A percentile compares a stretch with the other conserved stretches of the same genome.
Evolutionary conservation across 768 basidiomycete genomes (phyloP).

Genomic region (Lanmaoa rubissima): DNA sequence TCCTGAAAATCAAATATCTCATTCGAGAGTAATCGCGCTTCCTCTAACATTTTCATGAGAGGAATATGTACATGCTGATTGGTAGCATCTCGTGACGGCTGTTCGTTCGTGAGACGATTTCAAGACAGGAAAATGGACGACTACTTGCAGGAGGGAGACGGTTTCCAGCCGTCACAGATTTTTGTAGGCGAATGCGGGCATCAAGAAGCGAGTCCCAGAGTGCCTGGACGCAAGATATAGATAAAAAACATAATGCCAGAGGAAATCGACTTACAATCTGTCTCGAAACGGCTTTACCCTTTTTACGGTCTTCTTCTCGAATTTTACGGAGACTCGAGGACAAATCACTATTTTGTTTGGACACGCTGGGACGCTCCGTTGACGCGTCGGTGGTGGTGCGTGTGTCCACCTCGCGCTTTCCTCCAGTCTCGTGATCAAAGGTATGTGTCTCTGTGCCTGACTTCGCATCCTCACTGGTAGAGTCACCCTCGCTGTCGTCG

Average conservation of each 20-base stretch:
- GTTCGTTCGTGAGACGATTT: slow-evolving; percentile 21
- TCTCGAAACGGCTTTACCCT: slow-evolving; percentile 79
- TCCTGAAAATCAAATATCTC: slow-evolving; percentile 70
- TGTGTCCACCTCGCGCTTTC: slow-evolving; percentile 9
- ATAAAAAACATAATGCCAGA: slow-evolving; percentile 3
- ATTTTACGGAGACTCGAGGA: slow-evolving; percentile 53
- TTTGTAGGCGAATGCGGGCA: slow-evolving; percentile 90
- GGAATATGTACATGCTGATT: slow-evolving; percentile 43
- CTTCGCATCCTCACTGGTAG: slow-evolving; percentile 13
- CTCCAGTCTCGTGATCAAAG: slow-evolving; percentile 13
- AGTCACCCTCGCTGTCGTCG: slow-evolving; percentile 13
- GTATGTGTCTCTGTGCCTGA: slow-evolving; percentile 15
- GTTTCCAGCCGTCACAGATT: slow-evolving; percentile 64
- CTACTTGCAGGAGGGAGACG: slow-evolving; percentile 58
- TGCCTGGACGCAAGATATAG: slow-evolving; percentile 41
- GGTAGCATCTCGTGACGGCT: slow-evolving; percentile 31
- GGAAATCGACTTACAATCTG: slow-evolving; percentile 65
- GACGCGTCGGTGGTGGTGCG: slow-evolving; percentile 15
- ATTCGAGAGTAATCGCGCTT: slow-evolving; percentile 59
- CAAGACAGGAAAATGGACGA: background rate
- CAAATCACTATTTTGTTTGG: slow-evolving; percentile 39
- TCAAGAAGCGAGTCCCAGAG: slow-evolving; percentile 88
- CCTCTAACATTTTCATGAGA: slow-evolving; percentile 53
- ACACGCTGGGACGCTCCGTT: slow-evolving; percentile 1
- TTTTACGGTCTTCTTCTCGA: slow-evolving; percentile 68